Conservation (phyloP, 2,329 filamentous ascomycete genomes). For the Cladorrhinum sp. region DNA sequence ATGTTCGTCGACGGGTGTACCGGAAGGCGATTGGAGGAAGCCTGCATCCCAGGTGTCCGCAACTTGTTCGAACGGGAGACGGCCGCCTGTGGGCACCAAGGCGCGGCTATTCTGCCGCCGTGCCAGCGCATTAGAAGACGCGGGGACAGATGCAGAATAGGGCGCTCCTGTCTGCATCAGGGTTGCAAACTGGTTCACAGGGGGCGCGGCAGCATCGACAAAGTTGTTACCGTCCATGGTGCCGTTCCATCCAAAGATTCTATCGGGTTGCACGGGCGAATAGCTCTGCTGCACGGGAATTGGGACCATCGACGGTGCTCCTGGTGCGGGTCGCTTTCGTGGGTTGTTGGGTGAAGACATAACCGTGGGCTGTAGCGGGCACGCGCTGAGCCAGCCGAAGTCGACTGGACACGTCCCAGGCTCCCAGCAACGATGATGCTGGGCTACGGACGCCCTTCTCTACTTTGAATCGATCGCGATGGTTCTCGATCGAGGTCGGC, state of each 20-base stretch:
- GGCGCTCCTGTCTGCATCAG: slow-evolving; percentile 33
- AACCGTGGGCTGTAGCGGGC: slow-evolving; percentile 21
- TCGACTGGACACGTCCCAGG: slow-evolving; percentile 10
- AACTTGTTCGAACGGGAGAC: slow-evolving; percentile 28
- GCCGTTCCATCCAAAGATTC: slow-evolving; percentile 46
- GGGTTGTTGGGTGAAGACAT: slow-evolving; percentile 54
- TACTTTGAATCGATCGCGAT: not conserved
- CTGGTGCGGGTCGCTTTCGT: slow-evolving; percentile 73
- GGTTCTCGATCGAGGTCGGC: not conserved
- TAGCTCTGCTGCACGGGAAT: slow-evolving; percentile 49
- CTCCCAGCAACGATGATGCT: slow-evolving; percentile 9
- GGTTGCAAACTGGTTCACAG: slow-evolving; percentile 38
- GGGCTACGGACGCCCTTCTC: not conserved
- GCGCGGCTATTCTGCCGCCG: slow-evolving; percentile 50
- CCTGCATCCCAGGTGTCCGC: slow-evolving; percentile 41
- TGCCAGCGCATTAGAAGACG: slow-evolving; percentile 48
- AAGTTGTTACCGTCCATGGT: slow-evolving; percentile 37
- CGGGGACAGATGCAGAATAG: slow-evolving; percentile 29
- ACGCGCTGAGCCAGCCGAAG: slow-evolving; percentile 16
- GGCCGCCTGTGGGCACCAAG: slow-evolving; percentile 44
- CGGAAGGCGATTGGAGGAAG: slow-evolving; percentile 34
- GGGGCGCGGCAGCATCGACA: slow-evolving; percentile 35
- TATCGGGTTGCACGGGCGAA: slow-evolving; percentile 46
- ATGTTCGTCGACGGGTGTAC: slow-evolving; percentile 47
- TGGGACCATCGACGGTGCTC: slow-evolving; percentile 60